Percentiles rank a stretch among this genome's conserved stretches.
Conservation (phyloP, 306 rosid species). For the Castanea crenata region DNA sequence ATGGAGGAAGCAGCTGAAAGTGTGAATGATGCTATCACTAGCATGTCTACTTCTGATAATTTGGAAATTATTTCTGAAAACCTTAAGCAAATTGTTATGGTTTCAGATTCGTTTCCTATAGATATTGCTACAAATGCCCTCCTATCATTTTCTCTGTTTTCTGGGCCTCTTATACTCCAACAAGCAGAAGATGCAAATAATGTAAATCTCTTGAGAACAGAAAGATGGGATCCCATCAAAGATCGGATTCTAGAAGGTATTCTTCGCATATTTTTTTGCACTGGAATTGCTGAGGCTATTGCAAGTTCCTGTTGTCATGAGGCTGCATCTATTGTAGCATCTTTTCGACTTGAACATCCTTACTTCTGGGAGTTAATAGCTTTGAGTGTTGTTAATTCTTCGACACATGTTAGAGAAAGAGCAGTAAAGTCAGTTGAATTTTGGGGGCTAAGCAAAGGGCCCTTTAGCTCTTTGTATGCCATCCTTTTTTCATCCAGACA, state of each 20-base stretch:
- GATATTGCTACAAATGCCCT: slow-evolving; percentile 82
- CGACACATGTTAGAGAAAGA: slow-evolving; percentile 72
- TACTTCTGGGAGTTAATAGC: slow-evolving; percentile 86
- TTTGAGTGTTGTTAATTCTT: slow-evolving; percentile 62
- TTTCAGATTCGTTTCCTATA: slow-evolving; percentile 60
- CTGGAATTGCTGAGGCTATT: slow-evolving; percentile 86
- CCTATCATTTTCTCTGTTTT: slow-evolving; percentile 63
- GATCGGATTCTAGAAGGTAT: slow-evolving; percentile 81
- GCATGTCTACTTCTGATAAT: slow-evolving; percentile 38
- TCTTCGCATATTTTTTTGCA: slow-evolving; percentile 85
- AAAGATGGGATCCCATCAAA: slow-evolving; percentile 58
- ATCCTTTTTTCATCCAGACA: slow-evolving; percentile 79
- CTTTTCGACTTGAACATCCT: slow-evolving; percentile 53
- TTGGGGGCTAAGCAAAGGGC: slow-evolving; percentile 93
- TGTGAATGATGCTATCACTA: slow-evolving; percentile 49
- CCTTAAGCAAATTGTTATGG: slow-evolving; percentile 48
- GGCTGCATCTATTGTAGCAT: slow-evolving; percentile 69
- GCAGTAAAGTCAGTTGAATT: slow-evolving; percentile 90
- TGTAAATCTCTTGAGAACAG: slow-evolving; percentile 40
- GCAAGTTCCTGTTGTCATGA: slow-evolving; percentile 56
- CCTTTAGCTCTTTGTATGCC: slow-evolving; percentile 80
- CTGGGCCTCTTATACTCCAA: slow-evolving; percentile 45
- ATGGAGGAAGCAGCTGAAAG: slow-evolving; percentile 88
- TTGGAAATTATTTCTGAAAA: slow-evolving; percentile 30
- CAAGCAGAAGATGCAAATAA: slow-evolving; percentile 47